phyloP scores from a whole-genome alignment of 257 asterid species.

The Salvia rosmarinus region DNA sequence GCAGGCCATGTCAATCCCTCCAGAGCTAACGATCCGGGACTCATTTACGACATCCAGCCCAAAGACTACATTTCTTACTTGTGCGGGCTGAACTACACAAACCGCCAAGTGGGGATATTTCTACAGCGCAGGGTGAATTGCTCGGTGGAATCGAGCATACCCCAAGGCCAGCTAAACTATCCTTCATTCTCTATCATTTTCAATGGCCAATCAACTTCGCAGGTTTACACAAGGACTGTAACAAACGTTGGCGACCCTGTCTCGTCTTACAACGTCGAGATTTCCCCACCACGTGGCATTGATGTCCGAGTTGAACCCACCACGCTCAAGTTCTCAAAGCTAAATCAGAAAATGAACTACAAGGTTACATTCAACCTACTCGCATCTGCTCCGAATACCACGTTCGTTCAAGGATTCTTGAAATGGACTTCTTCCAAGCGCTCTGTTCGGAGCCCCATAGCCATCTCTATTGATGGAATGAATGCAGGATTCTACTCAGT shows the following conservation, averaged over 20 bases:
- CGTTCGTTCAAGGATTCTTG: conserved; percentile 2
- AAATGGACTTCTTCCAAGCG: not conserved
- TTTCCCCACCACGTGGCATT: conserved; percentile 1
- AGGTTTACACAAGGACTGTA: conserved; percentile 29
- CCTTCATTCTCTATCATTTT: conserved; percentile 26
- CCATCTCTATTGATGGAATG: not conserved
- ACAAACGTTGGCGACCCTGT: conserved; percentile 36
- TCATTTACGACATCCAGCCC: conserved; percentile 30
- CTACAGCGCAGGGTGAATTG: conserved; percentile 27
- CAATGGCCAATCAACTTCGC: not conserved
- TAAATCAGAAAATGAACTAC: conserved; percentile 2
- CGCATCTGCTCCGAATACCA: not conserved
- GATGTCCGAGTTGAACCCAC: conserved; percentile 15
- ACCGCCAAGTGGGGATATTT: conserved; percentile 5
- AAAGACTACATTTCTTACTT: conserved; percentile 33
- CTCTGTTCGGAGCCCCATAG: conserved; percentile 30
- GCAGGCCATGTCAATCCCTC: conserved; percentile 43
- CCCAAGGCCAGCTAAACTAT: conserved; percentile 31
- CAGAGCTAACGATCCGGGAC: conserved; percentile 35
- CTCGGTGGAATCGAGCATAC: not conserved
- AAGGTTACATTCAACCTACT: conserved; percentile 7
- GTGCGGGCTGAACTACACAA: conserved; percentile 35
- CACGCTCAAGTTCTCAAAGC: not conserved
- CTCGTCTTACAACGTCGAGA: conserved; percentile 24
- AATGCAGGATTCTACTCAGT: no score